phyloP scores from a whole-genome alignment of 768 basidiomycete genomes.

The Pleurotus platypus region DNA sequence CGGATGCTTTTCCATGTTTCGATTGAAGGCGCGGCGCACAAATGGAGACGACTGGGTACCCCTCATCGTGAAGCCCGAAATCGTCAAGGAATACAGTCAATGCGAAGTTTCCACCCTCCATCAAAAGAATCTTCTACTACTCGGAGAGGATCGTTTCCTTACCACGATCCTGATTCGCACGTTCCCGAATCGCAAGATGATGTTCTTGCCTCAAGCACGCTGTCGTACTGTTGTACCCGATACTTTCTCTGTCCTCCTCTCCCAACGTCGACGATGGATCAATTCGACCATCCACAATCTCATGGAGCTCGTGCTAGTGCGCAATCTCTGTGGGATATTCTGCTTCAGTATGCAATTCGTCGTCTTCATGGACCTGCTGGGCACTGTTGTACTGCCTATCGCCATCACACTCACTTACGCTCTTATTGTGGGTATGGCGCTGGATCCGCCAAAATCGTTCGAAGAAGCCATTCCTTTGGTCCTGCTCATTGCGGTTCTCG shows the following conservation, averaged over 20 bases:
- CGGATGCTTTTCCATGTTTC: slow-evolving; percentile 99
- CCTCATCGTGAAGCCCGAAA: slow-evolving; percentile 93
- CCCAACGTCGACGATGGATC: slow-evolving; percentile 98
- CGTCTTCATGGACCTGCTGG: slow-evolving; percentile 94
- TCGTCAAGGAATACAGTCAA: slow-evolving; percentile 96
- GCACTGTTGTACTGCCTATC: slow-evolving; percentile 89
- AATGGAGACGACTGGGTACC: slow-evolving; percentile 97
- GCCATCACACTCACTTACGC: slow-evolving; percentile 90
- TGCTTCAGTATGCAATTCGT: slow-evolving; percentile 99
- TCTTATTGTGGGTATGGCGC: slow-evolving; percentile 76
- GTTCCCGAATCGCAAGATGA: slow-evolving; percentile 99
- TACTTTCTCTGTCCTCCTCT: slow-evolving; percentile 88
- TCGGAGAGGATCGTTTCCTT: slow-evolving; percentile 98
- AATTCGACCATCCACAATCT: slow-evolving; percentile 99
- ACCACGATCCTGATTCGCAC: slow-evolving; percentile 95
- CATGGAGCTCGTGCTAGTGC: slow-evolving; percentile 97
- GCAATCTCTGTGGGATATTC: slow-evolving; percentile 96
- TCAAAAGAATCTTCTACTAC: slow-evolving; percentile 93
- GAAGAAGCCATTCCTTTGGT: slow-evolving; percentile 92
- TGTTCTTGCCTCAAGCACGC: slow-evolving; percentile 95
- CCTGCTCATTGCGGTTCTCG: slow-evolving; percentile 86
- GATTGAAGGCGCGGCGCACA: slow-evolving; percentile 87
- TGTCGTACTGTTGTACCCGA: slow-evolving; percentile 97
- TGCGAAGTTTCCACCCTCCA: slow-evolving; percentile 90
- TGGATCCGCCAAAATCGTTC: slow-evolving; percentile 81